Base-by-base conservation (phyloP, 2,329 filamentous ascomycete species). In the Fusarium pseudocircinatum region DNA sequence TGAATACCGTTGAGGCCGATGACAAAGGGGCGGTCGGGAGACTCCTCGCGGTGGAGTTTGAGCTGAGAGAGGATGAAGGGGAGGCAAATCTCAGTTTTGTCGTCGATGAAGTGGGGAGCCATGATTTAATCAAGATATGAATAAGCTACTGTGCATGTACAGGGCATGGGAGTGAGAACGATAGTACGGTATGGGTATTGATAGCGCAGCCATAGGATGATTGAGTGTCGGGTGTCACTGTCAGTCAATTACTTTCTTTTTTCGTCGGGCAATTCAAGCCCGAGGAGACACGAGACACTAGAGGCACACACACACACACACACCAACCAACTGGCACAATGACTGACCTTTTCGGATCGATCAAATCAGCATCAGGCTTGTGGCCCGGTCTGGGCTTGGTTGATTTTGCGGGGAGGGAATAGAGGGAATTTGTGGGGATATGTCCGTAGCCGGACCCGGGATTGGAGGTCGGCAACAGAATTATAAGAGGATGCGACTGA, bases 1-100 rank as follows among this genome's bases (percentile, higher is more conserved):
- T 98, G 96, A 34, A 97, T 90, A 69, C 95, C 96, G 77, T 97
- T 97, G 77, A 98, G 88, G 52, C 95, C 96, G 71, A 98, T 87
- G 80, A 97, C 90, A 82, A 97, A 79, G 34, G 95, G 94, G 26
- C 87, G 88, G 77, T 74, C 62, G 82, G 83, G 73, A 36, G 70
- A 62, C 44, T 72, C 59, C 60, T 79, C 64, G 69, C 83, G 84
- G 79, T 92, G 88, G 40, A 81, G 72, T 66, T 85, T 80, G 63
- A 94, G 84, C 50, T 87, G 88, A 43, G 88, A 83, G 40, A 93
- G 86, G 69, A 95, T 92, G 81, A 96, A 96, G 28, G 93, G 92
- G 73, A 95, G 89, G 83, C 92, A 94, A 80, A 94, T 87, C 64
- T 91, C 87, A 49, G 91, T 92, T 82, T 95, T 96, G 85, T 95